Base-by-base conservation (phyloP, 352 stramenopile species). In the Globisporangium cystogenes region DNA sequence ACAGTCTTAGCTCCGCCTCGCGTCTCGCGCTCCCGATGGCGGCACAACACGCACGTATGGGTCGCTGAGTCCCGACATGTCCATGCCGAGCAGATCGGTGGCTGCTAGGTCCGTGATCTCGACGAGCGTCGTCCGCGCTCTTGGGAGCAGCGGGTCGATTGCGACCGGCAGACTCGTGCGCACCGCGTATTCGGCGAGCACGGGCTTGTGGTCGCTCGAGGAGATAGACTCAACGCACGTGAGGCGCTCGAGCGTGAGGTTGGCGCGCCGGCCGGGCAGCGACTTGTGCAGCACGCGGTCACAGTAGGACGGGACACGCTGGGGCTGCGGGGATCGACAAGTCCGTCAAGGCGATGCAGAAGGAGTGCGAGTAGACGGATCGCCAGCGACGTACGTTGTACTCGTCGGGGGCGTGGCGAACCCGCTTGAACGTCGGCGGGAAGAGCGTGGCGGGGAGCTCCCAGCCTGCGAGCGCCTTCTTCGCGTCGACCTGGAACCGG, bases 171-270 rank as follows among this genome's bases (percentile, higher is more conserved):
- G 62, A 12, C 72, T 76, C 37, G 62, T 66, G 7, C 33, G 35
- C 15, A 94, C 59, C 1, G 76, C 52, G 54, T 91, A 93, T 35
- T 68, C 57, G 18, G 76, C 79, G 1, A 71, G 60, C 14, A 96
- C 68, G 1, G 86, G 86, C 48, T 94, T 96, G 67, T 96, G 84
- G 51, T 96, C 84, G 37, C 84, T 95, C 10, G 86, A 92, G 23
- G 57, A 62, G 29, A 95, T 87, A 15, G 51, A 53, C 42, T 86
- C 72, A 21, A 87, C 70, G 55, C 73, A 80, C 8, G 71, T 63
- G 48, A 94, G 90, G 8, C 63, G 55, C 12, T 71, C 51, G 31
- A 87, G 57, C 62, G 81, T 85, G 31, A 95, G 58, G 36, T 82
- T 76, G 4, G 36, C 31, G 7, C 64, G 55, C 26, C 84, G 55